Percentiles rank a stretch among this genome's conserved stretches.
phyloP scores from a whole-genome alignment of 306 rosid genomes.

The Casuarina glauca region DNA sequence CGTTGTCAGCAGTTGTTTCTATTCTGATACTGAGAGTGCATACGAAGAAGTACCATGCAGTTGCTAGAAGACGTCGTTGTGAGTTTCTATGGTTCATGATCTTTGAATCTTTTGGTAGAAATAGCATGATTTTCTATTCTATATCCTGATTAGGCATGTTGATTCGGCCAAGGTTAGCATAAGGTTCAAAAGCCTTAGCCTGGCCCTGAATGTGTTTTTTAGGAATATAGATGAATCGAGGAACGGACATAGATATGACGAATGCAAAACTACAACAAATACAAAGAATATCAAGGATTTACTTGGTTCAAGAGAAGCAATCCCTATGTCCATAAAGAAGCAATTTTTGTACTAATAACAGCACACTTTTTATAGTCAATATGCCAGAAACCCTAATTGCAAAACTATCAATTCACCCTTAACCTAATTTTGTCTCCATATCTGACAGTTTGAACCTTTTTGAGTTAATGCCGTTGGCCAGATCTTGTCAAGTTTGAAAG shows the following conservation, averaged over 20 bases:
- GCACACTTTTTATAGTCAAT: too few relatives aligned
- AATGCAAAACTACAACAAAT: too few relatives aligned
- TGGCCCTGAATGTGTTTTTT: not conserved
- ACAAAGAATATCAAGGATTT: too few relatives aligned
- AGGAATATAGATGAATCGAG: too few relatives aligned
- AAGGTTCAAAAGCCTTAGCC: not conserved
- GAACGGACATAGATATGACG: too few relatives aligned
- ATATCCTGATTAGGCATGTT: not conserved
- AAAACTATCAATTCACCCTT: too few relatives aligned
- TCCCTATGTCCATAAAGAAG: too few relatives aligned
- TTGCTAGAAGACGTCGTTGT: not conserved
- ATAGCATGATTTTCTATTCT: not conserved
- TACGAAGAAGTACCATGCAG: not conserved
- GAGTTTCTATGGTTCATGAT: not conserved
- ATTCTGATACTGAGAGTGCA: not conserved
- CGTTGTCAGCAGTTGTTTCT: constrained; percentile 3
- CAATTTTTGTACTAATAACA: too few relatives aligned
- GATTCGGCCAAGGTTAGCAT: not conserved
- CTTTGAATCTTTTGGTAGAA: not conserved
- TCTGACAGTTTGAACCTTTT: not conserved
- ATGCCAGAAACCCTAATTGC: too few relatives aligned
- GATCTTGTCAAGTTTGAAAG: not conserved
- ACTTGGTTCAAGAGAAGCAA: too few relatives aligned
- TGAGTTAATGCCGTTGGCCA: not conserved
- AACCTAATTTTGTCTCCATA: too few relatives aligned